Percentiles rank a stretch among this genome's conserved stretches.
phyloP scores from a whole-genome alignment of 345 rosid genomes.

The Physaria fendleri region DNA sequence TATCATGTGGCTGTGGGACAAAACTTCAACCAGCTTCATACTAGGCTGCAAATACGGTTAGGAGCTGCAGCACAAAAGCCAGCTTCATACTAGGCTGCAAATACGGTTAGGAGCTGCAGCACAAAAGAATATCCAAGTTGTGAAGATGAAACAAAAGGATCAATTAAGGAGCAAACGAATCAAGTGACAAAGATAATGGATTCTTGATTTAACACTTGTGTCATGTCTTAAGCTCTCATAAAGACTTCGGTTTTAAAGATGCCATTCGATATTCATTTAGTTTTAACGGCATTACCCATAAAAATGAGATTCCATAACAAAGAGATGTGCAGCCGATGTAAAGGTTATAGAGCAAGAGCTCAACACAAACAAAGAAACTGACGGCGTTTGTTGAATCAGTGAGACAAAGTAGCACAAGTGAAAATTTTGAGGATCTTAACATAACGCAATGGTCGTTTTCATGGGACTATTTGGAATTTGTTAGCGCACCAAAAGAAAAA shows the following conservation, averaged over 20 bases:
- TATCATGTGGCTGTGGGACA: constrained; percentile 93
- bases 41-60: too few relatives aligned
- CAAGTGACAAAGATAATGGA: constrained; percentile 14
- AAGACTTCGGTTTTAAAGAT: too few relatives aligned
- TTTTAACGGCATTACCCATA: too few relatives aligned
- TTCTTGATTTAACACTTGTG: constrained; percentile 23
- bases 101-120: constrained; percentile 73
- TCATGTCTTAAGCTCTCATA: constrained; percentile 9
- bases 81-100: constrained; percentile 66
- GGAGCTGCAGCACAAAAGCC: constrained; percentile 87
- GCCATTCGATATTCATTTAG: too few relatives aligned
- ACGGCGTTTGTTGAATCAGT: not conserved
- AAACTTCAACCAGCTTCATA: too few relatives aligned
- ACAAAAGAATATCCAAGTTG: constrained; percentile 15
- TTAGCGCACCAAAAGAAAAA: not conserved
- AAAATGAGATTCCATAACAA: not conserved
- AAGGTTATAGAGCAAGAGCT: not conserved
- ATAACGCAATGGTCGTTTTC: not conserved
- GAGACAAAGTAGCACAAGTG: not conserved
- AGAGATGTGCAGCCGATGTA: not conserved
- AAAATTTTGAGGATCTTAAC: not conserved
- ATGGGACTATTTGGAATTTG: not conserved
- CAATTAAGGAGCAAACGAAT: constrained; percentile 3
- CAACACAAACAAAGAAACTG: not conserved
- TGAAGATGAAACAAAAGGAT: too few relatives aligned